Evolutionary conservation across 352 stramenopile species (phyloP).

Genomic region (Thraustochytrium striatum): DNA sequence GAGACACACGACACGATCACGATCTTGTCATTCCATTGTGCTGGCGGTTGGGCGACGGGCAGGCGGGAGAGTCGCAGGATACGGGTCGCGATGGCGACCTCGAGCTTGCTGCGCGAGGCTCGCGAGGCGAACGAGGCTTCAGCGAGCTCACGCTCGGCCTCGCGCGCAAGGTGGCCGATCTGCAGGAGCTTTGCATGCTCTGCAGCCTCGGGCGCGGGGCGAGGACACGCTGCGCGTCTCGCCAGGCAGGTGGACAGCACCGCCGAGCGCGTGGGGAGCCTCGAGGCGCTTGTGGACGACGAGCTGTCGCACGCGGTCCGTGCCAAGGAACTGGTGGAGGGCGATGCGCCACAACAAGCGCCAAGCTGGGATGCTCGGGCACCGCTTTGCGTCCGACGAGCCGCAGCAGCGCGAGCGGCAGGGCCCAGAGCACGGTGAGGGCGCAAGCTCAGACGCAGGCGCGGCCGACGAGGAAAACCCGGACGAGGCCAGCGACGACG

Average conservation of each 20-base stretch:
- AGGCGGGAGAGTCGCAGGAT: no score
- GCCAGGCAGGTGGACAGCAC: not conserved
- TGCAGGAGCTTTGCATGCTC: constrained; percentile 36
- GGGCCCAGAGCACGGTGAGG: not conserved
- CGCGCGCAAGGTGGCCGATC: constrained; percentile 24
- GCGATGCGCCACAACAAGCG: not conserved
- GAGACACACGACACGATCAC: no score
- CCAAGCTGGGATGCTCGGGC: not conserved
- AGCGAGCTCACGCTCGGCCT: not conserved
- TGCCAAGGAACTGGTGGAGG: not conserved
- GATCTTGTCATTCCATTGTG: no score
- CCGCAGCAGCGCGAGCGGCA: not conserved
- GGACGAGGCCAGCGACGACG: not conserved
- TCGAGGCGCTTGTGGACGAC: constrained; percentile 18
- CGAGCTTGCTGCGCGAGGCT: constrained; percentile 21
- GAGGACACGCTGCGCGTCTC: not conserved
- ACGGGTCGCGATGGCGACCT: not conserved
- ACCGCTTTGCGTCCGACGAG: not conserved
- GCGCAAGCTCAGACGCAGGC: not conserved
- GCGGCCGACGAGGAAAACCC: not conserved
- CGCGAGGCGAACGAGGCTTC: constrained; percentile 35
- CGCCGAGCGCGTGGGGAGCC: not conserved
- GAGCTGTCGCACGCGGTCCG: not conserved
- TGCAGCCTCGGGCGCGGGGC: not conserved
- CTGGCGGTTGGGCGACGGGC: no score